Evolutionary conservation across 768 basidiomycete genomes (phyloP), one percentile per base, ranked within the genome.

Genomic region (Mycena alexandri): DNA sequence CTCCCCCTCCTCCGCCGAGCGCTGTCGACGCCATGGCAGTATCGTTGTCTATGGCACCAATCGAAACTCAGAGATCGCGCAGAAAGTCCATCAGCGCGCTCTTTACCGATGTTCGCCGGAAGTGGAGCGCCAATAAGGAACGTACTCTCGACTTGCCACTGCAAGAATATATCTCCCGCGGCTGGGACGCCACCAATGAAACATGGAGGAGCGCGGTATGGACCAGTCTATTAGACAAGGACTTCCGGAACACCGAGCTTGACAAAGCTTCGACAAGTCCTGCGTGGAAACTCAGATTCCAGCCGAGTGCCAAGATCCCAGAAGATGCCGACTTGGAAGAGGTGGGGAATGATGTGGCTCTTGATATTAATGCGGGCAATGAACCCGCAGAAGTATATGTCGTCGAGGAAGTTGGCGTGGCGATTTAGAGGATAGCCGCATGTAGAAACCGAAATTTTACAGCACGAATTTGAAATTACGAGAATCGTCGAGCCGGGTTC

Each of bases 211-310:
- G 42, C 24, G 56, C 29, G 8, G 7, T 65, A 22, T 65, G 64
- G 64, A 58, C 57, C 22, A 59, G 42, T 19, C n/a, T n/a, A n/a
- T 36, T 65, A n/a, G 64, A 65, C 16, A 53, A 59, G 33, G 34
- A 43, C 24, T 65, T 65, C 21, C 34, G 52, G 16, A 38, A n/a
- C 52, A 38, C 34, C 36, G 34, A 54, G 16, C 52, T 54, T 54
- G 52, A 54, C 13, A 22, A 11, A 36, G 34, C 34, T 34, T n/a
- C 34, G 52, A 38, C 52, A 5, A 38, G 9, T 54, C 52, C 52
- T 12, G 52, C n/a, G 2, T 54, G 52, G 52, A 38, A 38, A n/a
- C 52, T 54, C 11, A 36, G 29, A 29, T 29, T 29, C 29, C 29
- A 29, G 29, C 29, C 29, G 29, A 29, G 29, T 29, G 29, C 29